Conservation (phyloP, 2,329 filamentous ascomycete genomes). For the Phialophora verrucosa region DNA sequence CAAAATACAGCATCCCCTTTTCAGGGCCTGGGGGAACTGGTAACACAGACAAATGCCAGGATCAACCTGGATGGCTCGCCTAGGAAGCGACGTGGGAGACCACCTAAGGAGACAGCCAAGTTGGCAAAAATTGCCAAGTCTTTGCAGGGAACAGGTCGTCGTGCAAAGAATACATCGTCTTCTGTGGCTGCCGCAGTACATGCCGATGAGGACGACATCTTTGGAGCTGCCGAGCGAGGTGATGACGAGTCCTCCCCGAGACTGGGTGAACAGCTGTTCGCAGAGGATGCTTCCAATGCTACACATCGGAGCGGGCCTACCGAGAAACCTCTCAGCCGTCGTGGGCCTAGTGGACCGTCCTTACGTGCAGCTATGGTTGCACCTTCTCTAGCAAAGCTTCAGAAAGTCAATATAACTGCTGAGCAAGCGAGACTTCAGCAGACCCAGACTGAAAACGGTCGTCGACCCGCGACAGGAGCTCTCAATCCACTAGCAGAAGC, state of each 20-base stretch:
- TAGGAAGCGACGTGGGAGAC: conserved; percentile 19
- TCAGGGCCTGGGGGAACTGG: conserved; percentile 27
- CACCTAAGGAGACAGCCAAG: neutral
- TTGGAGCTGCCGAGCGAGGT: conserved; percentile 5
- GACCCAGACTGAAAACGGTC: neutral
- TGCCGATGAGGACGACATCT: conserved; percentile 19
- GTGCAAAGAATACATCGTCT: neutral
- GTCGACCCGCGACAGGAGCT: neutral
- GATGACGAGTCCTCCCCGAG: neutral
- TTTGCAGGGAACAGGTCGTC: neutral
- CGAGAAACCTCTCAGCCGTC: neutral
- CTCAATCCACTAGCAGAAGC: neutral
- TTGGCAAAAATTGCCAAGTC: conserved; percentile 18
- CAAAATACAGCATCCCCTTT: conserved; percentile 30
- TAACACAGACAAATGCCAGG: conserved; percentile 24
- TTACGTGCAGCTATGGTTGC: neutral
- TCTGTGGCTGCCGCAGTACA: neutral
- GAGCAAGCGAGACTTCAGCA: neutral
- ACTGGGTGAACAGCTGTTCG: neutral
- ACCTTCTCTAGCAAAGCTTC: neutral
- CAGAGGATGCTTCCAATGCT: neutral
- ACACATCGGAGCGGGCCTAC: neutral
- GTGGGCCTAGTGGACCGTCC: neutral
- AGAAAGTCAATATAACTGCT: neutral
- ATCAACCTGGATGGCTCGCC: conserved; percentile 35